A percentile compares a stretch with the other conserved stretches of the same genome.
These are phyloP conservation scores for Picochlorum sp. DNA, from an alignment of 139 green algal species.

Conservation along the genomic window DNA sequence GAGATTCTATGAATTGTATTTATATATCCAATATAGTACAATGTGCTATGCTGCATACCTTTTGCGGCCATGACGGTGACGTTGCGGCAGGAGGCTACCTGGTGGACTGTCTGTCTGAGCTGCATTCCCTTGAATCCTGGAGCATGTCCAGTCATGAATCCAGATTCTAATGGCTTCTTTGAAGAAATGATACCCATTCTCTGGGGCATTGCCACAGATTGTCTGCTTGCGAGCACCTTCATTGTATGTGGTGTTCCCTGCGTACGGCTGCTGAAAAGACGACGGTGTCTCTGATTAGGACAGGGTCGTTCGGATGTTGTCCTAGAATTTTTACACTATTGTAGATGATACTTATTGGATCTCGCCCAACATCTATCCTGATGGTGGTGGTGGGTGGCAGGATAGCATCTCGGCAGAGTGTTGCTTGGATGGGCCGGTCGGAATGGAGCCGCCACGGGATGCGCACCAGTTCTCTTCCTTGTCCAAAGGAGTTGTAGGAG, in stretches of 20 bases:
- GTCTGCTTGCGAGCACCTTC: neutral
- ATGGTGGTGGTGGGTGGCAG: too few relatives aligned
- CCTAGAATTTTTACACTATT: too few relatives aligned
- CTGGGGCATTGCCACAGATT: neutral
- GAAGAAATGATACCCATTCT: neutral
- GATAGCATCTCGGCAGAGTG: too few relatives aligned
- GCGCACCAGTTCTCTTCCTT: too few relatives aligned
- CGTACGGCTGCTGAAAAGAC: conserved; percentile 3
- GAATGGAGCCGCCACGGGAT: too few relatives aligned
- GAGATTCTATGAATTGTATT: neutral
- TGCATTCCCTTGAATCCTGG: neutral
- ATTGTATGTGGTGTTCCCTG: conserved; percentile 1
- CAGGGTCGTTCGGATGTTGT: too few relatives aligned
- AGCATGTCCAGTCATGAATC: conserved; percentile 2
- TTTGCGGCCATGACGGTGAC: conserved; percentile 53
- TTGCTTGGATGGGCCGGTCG: too few relatives aligned
- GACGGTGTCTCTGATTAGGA: neutral
- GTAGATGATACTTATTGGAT: too few relatives aligned
- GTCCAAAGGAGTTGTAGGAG: too few relatives aligned
- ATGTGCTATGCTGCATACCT: conserved; percentile 35
- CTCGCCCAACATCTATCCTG: too few relatives aligned
- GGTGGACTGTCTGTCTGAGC: neutral
- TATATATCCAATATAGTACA: neutral
- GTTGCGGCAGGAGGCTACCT: conserved; percentile 5
- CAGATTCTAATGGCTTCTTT: conserved; percentile 4